phyloP scores from a whole-genome alignment of 1,284 basidiomycete genomes.

The Trichosporon sp. region DNA sequence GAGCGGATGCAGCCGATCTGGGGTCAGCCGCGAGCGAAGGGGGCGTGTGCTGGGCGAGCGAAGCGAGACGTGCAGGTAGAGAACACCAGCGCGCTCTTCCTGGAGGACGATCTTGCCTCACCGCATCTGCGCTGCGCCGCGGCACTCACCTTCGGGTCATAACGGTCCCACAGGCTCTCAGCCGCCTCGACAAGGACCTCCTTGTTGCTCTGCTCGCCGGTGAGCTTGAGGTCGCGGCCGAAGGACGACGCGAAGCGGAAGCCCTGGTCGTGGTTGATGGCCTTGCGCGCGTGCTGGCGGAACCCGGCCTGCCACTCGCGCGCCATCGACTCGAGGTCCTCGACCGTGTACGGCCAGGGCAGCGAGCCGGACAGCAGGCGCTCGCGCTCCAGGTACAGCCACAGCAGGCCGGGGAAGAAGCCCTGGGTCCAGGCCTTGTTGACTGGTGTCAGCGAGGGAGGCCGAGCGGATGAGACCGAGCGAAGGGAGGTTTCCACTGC shows the following conservation, averaged over 20 bases:
- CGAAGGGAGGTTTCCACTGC: background rate
- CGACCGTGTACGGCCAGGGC: slow-evolving; percentile 21
- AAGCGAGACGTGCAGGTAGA: too few species aligned
- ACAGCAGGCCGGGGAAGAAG: slow-evolving; percentile 40
- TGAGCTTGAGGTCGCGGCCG: slow-evolving; percentile 38
- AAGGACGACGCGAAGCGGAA: slow-evolving; percentile 41
- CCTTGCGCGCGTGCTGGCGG: slow-evolving; percentile 24
- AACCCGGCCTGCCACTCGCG: slow-evolving; percentile 34
- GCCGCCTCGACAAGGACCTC: slow-evolving; percentile 37
- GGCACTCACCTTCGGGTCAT: slow-evolving; percentile 20
- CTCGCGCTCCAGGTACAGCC: slow-evolving; percentile 34
- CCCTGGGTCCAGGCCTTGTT: slow-evolving; percentile 38
- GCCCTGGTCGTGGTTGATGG: slow-evolving; percentile 41
- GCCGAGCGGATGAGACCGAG: background rate
- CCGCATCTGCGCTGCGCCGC: slow-evolving; percentile 7
- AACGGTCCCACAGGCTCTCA: slow-evolving; percentile 36
- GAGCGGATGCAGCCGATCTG: slow-evolving; percentile 37
- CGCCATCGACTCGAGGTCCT: slow-evolving; percentile 29
- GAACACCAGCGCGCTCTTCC: too few species aligned
- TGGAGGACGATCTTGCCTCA: too few species aligned
- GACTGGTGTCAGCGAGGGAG: slow-evolving; percentile 13
- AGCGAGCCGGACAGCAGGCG: slow-evolving; percentile 23
- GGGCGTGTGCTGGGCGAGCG: too few species aligned
- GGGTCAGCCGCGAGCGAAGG: background rate
- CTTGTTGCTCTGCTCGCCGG: slow-evolving; percentile 27